Base-by-base conservation (phyloP, 768 basidiomycete genomes). In the Suillus decipiens region DNA sequence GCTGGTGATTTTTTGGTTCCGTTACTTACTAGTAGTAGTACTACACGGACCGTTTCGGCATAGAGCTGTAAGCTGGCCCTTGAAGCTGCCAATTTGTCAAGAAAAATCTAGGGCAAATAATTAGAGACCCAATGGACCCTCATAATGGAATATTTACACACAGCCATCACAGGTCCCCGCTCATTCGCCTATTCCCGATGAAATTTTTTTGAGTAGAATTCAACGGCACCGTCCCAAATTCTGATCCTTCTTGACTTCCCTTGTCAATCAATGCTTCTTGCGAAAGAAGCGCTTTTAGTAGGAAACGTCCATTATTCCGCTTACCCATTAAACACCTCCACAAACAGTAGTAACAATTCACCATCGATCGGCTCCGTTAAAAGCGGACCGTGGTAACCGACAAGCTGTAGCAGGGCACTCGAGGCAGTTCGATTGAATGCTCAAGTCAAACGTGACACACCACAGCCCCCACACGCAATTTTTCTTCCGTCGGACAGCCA, bases 131-230 rank as follows among this genome's bases (percentile, higher is more conserved):
- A 28, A 28, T 51, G 50, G 34, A 24, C 24, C 48, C 33, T 53
- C 51, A 53, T 51, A 51, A 51, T 51, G 50, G 50, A 51, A 31
- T 73, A 72, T 74, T 62, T 73, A 71, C 73, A 75, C 74, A 75
- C 74, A 75, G 74, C 74, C 74, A 68, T 75, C 71, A 64, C 67
- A 75, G 74, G 74, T 75, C 74, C 74, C 74, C 74, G 74, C 74
- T 62, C 60, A 45, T 48, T 77, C 74, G 74, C 74, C 70, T 77
- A 75, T 77, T 70, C 67, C 74, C 76, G 74, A 62, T 68, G 71
- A 75, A 75, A 75, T 17, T 68, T 74, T 53, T 75, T 75, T 69
- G 66, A 68, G 63, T 50, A 56, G 63, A 64, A 64, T 54, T 60
- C 63, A 66, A 65, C 67, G 69, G 68, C 65, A 71, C 68, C 64